phyloP scores from a whole-genome alignment of 1,284 basidiomycete species.

The Trichosporon faecale region DNA sequence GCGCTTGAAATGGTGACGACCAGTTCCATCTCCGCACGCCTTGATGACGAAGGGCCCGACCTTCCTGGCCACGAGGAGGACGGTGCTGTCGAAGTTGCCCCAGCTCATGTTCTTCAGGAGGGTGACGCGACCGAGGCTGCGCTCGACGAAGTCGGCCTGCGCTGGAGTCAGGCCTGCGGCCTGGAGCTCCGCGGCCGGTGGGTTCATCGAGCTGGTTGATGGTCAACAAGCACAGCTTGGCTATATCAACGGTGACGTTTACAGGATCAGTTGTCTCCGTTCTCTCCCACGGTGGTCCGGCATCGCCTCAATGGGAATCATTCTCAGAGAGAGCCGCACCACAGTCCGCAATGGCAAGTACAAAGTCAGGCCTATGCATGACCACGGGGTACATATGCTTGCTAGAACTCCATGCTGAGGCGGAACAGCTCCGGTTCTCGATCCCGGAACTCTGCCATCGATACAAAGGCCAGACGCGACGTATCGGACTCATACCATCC shows the following conservation, averaged over 20 bases:
- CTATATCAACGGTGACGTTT: no score
- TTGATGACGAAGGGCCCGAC: neutral
- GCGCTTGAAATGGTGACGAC: neutral
- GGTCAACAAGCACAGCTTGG: no score
- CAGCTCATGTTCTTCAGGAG: slow-evolving; percentile 1
- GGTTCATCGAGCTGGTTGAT: neutral
- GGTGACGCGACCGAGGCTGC: neutral
- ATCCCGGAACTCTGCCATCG: neutral
- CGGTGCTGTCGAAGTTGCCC: slow-evolving; percentile 7
- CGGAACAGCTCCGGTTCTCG: neutral
- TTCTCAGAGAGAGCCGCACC: no score
- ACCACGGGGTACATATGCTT: no score
- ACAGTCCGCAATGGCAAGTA: no score
- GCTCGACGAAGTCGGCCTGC: neutral
- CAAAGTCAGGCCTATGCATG: no score
- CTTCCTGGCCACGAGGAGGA: neutral
- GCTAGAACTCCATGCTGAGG: neutral
- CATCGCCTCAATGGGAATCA: no score
- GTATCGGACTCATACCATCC: neutral
- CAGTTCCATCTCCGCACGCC: neutral
- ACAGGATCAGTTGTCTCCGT: no score
- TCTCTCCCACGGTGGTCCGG: no score
- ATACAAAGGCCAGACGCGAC: neutral
- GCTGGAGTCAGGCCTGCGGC: neutral
- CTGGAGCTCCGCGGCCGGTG: neutral